Conservation (phyloP, 2,329 filamentous ascomycete genomes). For the Aureobasidium pullulans region DNA sequence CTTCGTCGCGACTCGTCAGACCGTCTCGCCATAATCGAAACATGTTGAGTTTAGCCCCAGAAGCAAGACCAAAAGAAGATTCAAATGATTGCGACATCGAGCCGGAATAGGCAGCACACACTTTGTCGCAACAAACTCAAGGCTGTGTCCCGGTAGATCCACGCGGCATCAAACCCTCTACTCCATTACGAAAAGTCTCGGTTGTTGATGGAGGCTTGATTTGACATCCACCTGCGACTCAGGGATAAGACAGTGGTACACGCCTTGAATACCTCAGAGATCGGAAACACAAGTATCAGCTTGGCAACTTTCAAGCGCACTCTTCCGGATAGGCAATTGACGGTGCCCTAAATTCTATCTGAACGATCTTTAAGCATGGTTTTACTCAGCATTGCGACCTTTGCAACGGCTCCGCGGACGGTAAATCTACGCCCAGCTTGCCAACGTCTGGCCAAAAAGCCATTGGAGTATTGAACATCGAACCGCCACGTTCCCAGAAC, state of each 20-base stretch:
- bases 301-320: not conserved
- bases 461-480: not conserved
- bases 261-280: not conserved
- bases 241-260: not conserved
- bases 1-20: no score
- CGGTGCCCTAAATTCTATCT: not conserved
- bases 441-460: not conserved
- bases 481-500: not conserved
- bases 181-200: not conserved
- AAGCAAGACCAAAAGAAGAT: not conserved
- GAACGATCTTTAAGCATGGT: not conserved
- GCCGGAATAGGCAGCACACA: not conserved
- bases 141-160: not conserved
- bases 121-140: not conserved
- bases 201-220: not conserved
- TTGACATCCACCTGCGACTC: not conserved
- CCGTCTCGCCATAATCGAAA: not conserved
- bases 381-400: not conserved
- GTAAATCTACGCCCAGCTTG: not conserved
- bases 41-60: not conserved
- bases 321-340: not conserved
- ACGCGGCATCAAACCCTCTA: not conserved
- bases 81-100: not conserved
- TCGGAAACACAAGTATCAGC: not conserved
- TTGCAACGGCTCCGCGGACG: not conserved